Conservation (phyloP, 345 rosid genomes). For the Melaleuca quinquenervia region DNA sequence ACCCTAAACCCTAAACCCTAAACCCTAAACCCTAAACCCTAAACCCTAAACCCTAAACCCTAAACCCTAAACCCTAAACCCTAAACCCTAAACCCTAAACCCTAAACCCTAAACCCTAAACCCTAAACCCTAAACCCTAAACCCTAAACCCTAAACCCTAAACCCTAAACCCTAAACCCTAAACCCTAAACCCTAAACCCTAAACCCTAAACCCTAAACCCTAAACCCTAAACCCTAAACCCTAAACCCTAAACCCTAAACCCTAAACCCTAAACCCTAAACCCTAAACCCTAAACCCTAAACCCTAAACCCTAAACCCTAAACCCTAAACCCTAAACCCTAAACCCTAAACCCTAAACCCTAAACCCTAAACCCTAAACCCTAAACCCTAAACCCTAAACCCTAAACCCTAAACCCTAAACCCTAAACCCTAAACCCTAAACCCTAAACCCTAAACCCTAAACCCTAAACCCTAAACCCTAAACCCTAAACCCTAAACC, state of each 20-base stretch:
- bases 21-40: constrained; percentile 20
- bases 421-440: neutral
- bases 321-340: constrained; percentile 14
- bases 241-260: constrained; percentile 9
- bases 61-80: neutral
- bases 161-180: constrained; percentile 1
- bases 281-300: constrained; percentile 15
- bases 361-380: constrained; percentile 9
- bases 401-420: constrained; percentile 10
- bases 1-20: constrained; percentile 10
- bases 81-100: neutral
- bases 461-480: neutral
- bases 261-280: constrained; percentile 6
- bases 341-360: constrained; percentile 7
- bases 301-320: constrained; percentile 16
- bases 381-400: neutral
- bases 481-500: constrained; percentile 13
- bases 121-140: constrained; percentile 2
- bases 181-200: neutral
- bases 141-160: constrained; percentile 4
- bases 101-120: constrained; percentile 4
- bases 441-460: neutral
- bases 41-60: constrained; percentile 7
- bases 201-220: constrained; percentile 8
- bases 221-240: constrained; percentile 5